Conservation (phyloP, 768 basidiomycete genomes). For the Exsudoporus frostii region DNA sequence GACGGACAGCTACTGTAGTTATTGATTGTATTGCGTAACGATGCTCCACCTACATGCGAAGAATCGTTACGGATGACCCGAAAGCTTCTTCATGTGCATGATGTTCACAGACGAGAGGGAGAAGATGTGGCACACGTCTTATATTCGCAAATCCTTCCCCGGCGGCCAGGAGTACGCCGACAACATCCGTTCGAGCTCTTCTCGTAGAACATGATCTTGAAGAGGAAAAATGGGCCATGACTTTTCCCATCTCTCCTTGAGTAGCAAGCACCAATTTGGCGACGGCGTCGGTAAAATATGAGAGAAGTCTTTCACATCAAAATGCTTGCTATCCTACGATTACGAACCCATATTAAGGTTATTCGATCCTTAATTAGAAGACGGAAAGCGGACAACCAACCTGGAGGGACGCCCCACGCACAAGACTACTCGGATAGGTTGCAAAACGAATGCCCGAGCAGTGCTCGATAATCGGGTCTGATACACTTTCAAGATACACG, state of each 20-base stretch:
- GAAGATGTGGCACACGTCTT: background rate
- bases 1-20: background rate
- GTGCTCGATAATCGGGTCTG: slow-evolving; percentile 80
- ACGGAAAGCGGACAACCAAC: slow-evolving; percentile 10
- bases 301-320: slow-evolving; percentile 79
- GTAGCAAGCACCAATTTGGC: slow-evolving; percentile 59
- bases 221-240: slow-evolving; percentile 24
- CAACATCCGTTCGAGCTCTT: slow-evolving; percentile 21
- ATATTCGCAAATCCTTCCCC: background rate
- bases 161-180: background rate
- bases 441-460: slow-evolving; percentile 63
- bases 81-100: background rate
- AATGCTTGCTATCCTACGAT: slow-evolving; percentile 35
- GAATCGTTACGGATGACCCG: background rate
- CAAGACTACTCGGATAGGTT: slow-evolving; percentile 47
- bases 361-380: background rate
- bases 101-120: background rate
- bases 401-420: background rate
- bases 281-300: slow-evolving; percentile 75
- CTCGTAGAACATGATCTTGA: slow-evolving; percentile 11
- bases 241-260: slow-evolving; percentile 11
- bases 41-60: background rate
- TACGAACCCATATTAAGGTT: background rate
- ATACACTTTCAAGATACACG: slow-evolving; percentile 62
- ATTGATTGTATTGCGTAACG: background rate